phyloP scores from a whole-genome alignment of 2,329 filamentous ascomycete species.

The Colletotrichum camelliae region DNA sequence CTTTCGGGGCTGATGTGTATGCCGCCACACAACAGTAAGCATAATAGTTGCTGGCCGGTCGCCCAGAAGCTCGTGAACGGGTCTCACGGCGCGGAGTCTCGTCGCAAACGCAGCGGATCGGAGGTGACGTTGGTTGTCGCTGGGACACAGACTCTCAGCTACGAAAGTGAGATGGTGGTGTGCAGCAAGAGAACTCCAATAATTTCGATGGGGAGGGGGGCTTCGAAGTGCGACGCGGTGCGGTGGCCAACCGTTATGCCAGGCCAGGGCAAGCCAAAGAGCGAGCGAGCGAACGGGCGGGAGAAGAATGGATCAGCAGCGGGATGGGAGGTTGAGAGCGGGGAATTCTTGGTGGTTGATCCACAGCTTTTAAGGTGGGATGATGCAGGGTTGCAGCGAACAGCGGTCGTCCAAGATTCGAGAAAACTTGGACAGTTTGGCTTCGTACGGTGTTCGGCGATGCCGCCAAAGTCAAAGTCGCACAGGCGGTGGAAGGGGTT shows the following conservation, averaged over 20 bases:
- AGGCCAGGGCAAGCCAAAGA: conserved; percentile 1
- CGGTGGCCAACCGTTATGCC: neutral
- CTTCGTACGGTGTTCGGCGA: conserved; percentile 11
- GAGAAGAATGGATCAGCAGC: conserved; percentile 13
- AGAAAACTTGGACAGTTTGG: neutral
- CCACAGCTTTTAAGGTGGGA: conserved; percentile 20
- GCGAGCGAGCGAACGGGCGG: neutral
- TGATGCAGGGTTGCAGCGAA: conserved; percentile 22
- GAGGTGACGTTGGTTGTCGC: neutral
- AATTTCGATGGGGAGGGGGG: neutral
- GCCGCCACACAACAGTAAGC: conserved; percentile 11
- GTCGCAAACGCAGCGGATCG: neutral
- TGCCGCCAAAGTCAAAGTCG: conserved; percentile 1
- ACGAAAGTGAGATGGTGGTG: neutral
- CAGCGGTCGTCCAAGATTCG: conserved; percentile 7
- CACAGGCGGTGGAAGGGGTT: neutral
- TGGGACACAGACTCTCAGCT: neutral
- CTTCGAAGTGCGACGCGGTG: neutral
- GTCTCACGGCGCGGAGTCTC: neutral
- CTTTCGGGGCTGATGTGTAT: neutral
- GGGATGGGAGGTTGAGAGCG: conserved; percentile 21
- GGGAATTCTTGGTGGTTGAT: conserved; percentile 19
- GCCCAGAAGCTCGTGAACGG: neutral
- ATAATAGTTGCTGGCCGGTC: conserved; percentile 7
- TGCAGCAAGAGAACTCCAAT: neutral